A percentile compares a stretch with the other conserved stretches of the same genome.
Conservation (phyloP, 1,139 yeast genomes). For the Tardiomyces depauwii region DNA sequence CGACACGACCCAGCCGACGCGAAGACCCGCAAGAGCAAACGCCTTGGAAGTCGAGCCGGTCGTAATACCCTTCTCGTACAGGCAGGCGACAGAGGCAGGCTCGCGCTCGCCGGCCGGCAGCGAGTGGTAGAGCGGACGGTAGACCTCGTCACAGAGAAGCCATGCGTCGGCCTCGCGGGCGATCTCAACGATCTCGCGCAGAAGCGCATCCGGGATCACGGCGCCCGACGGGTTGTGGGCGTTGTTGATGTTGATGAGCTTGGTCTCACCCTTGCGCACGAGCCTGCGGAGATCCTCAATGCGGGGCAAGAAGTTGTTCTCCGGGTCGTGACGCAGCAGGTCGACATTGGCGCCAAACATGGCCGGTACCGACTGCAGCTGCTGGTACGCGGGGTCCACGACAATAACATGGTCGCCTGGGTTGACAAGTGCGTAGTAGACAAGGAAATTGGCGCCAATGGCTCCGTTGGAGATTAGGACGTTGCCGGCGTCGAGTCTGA, state of each 20-base stretch:
- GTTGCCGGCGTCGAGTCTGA: constrained; percentile 19
- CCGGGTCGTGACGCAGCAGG: constrained; percentile 26
- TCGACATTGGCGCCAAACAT: constrained; percentile 38
- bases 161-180: constrained; percentile 29
- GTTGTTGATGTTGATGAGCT: constrained; percentile 38
- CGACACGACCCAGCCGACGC: constrained; percentile 44
- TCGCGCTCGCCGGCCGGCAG: constrained; percentile 6
- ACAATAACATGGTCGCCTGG: constrained; percentile 41
- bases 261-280: constrained; percentile 30
- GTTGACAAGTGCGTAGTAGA: constrained; percentile 36
- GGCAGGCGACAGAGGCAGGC: constrained; percentile 34
- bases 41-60: constrained; percentile 48
- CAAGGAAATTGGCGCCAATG: constrained; percentile 44
- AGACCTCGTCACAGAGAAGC: constrained; percentile 44
- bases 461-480: constrained; percentile 47
- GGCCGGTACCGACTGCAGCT: constrained; percentile 38
- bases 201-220: constrained; percentile 29
- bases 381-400: constrained; percentile 44
- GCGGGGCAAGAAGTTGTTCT: constrained; percentile 30
- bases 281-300: constrained; percentile 22
- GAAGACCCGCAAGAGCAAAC: constrained; percentile 42
- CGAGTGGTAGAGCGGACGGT: constrained; percentile 42
- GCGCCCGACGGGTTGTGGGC: constrained; percentile 50
- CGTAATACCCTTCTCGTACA: constrained; percentile 36
- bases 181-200: constrained; percentile 31